phyloP scores from a whole-genome alignment of 805 yeast genomes.

The Pichia gijzeniarum region DNA sequence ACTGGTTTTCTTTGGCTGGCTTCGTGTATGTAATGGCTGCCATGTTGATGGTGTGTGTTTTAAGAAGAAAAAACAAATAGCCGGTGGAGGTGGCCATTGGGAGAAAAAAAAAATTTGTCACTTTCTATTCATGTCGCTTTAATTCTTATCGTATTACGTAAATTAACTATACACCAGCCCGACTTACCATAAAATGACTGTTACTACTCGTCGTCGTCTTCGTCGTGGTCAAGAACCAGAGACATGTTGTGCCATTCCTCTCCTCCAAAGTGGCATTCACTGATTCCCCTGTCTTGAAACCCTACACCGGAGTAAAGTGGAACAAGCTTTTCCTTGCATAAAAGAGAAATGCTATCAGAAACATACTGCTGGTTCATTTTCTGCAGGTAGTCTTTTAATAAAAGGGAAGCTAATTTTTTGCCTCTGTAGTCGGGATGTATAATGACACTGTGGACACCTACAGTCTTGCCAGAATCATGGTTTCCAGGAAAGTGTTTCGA shows the following conservation, averaged over 20 bases:
- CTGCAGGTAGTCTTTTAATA: slow-evolving; percentile 86
- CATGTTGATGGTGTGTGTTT: background rate
- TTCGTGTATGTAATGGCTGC: background rate
- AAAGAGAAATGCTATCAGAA: slow-evolving; percentile 67
- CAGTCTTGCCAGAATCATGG: slow-evolving; percentile 60
- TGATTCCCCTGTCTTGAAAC: slow-evolving; percentile 62
- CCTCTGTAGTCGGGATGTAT: slow-evolving; percentile 75
- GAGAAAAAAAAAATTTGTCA: background rate
- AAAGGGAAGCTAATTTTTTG: slow-evolving; percentile 71
- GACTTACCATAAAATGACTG: too few species aligned
- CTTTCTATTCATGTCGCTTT: too few species aligned
- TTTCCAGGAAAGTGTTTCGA: slow-evolving; percentile 44
- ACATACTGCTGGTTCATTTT: slow-evolving; percentile 81
- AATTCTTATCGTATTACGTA: too few species aligned
- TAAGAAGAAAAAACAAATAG: too few species aligned
- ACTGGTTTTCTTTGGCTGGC: background rate
- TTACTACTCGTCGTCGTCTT: slow-evolving; percentile 35
- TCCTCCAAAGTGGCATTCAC: slow-evolving; percentile 52
- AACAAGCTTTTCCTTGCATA: slow-evolving; percentile 62
- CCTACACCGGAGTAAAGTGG: slow-evolving; percentile 82
- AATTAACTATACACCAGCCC: too few species aligned
- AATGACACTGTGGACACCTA: slow-evolving; percentile 80
- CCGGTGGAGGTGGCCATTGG: too few species aligned
- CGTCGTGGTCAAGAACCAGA: slow-evolving; percentile 36
- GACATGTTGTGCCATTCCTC: slow-evolving; percentile 56